Base-by-base conservation (phyloP, 163 green algal genomes). In the Scenedesmus sp. region DNA sequence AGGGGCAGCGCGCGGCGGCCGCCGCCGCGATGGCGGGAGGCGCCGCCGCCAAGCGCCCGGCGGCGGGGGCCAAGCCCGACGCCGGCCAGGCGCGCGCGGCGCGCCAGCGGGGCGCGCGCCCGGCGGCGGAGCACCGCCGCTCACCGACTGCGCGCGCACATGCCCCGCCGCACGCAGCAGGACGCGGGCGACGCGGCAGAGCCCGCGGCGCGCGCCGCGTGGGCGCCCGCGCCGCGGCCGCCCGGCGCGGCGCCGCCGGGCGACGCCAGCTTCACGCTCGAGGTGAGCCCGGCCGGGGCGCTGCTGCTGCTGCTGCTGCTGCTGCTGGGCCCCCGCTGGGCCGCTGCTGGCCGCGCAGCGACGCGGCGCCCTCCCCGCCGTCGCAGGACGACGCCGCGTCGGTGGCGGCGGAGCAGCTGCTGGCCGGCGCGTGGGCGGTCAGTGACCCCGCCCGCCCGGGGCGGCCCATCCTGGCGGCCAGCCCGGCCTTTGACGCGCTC, bases 401-500 rank as follows among this genome's bases (percentile, higher is more conserved):
- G 4, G 36, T 2, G 2, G 20, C 50, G 28, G 33, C 7, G 18
- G 39, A 77, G 60, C 54, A 50, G n/a, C 45, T 81, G 33, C n/a
- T 72, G 28, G 64, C 60, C 0, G 50, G 73, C 47, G 53, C 24
- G 28, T 76, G 67, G 67, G 53, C 28, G 26, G 34, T 58, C 60
- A 56, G 10, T 10, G 28, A 62, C 7, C 47, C 50, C 15, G 6
- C 42, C 45, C 45, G 45, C 45, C 31, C 45, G 3, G 45, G 60
- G 18, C 56, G 60, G 4, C 70, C 84, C 5, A 54, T 92, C 3
- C 45, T 67, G 7, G 71, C 74, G n/a, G 83, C 86, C 54, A 89
- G 77, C 18, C 65, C 81, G 15, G 87, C 80, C 10, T 89, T 91
- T 42, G 70, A 70, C 2, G 36, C 63, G 1, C 63, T 91, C 34